A percentile compares a stretch with the other conserved stretches of the same genome.
These are phyloP conservation scores for Sphagnum contortum DNA, from an alignment of 225 moss, liverwort and hornwort species.

Conservation along the genomic window DNA sequence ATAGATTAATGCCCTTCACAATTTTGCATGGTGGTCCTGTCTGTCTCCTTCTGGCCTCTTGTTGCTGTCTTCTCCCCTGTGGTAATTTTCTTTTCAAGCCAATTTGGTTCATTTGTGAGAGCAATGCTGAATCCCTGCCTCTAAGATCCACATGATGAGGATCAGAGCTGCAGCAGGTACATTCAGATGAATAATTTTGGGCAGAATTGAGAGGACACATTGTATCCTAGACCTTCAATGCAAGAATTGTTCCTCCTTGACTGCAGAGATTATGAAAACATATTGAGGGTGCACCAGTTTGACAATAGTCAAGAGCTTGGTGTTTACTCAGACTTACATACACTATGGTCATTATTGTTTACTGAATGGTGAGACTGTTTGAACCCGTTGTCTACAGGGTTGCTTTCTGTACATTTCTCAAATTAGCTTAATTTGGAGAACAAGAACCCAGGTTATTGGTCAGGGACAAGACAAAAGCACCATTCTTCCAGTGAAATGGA, in stretches of 20 bases:
- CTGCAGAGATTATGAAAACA: too few species aligned
- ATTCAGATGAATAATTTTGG: background rate
- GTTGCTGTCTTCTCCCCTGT: slow-evolving; percentile 81
- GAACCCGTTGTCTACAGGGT: background rate
- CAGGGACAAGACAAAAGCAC: too few species aligned
- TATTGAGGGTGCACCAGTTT: too few species aligned
- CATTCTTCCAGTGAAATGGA: background rate
- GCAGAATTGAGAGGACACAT: too few species aligned
- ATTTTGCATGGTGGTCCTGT: slow-evolving; percentile 72
- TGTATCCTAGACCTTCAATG: background rate
- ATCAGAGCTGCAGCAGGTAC: background rate
- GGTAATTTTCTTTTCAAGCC: slow-evolving; percentile 29
- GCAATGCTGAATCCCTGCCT: background rate
- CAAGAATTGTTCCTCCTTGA: background rate
- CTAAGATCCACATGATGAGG: too few species aligned
- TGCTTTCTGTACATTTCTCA: background rate
- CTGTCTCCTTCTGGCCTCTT: slow-evolving; percentile 70
- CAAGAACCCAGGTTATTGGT: too few species aligned
- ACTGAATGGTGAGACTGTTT: background rate
- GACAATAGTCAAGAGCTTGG: too few species aligned
- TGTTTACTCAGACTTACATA: background rate
- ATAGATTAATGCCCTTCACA: too few species aligned
- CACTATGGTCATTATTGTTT: background rate
- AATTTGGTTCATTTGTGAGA: background rate
- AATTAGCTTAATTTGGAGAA: background rate